Percentiles rank a stretch among this genome's conserved stretches.
phyloP scores from a whole-genome alignment of 2,329 filamentous ascomycete species.

The Cercospora sp. region DNA sequence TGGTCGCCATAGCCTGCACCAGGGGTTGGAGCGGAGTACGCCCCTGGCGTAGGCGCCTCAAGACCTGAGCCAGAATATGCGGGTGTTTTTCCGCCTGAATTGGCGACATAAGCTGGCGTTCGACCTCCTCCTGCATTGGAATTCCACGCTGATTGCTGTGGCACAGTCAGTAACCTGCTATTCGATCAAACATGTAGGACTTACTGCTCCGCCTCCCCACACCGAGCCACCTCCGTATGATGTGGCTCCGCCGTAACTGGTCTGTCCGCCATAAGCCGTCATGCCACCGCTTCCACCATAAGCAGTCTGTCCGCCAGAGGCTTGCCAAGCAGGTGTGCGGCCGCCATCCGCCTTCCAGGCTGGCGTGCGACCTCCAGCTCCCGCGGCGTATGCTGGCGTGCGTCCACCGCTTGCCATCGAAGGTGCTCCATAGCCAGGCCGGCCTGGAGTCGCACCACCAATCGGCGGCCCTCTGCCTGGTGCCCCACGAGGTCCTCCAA shows the following conservation, averaged over 20 bases:
- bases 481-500: conserved; percentile 21
- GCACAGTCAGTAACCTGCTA: conserved; percentile 50
- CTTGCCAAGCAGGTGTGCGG: conserved; percentile 48
- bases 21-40: conserved; percentile 47
- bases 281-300: conserved; percentile 48
- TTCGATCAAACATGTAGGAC: conserved; percentile 57
- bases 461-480: conserved; percentile 24
- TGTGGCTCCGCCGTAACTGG: conserved; percentile 64
- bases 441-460: conserved; percentile 64
- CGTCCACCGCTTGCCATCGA: conserved; percentile 62
- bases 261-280: conserved; percentile 52
- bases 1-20: conserved; percentile 39
- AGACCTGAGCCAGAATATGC: conserved; percentile 59
- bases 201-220: conserved; percentile 34
- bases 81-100: conserved; percentile 71
- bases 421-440: conserved; percentile 55
- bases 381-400: conserved; percentile 63
- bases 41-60: conserved; percentile 61
- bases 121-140: conserved; percentile 38
- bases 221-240: conserved; percentile 53
- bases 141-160: conserved; percentile 42
- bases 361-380: conserved; percentile 58
- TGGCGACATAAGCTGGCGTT: conserved; percentile 58
- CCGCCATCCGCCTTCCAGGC: conserved; percentile 58
- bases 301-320: conserved; percentile 47